Evolutionary conservation across 2,329 filamentous ascomycete genomes (phyloP).

Genomic region (Juglanconis oblonga): DNA sequence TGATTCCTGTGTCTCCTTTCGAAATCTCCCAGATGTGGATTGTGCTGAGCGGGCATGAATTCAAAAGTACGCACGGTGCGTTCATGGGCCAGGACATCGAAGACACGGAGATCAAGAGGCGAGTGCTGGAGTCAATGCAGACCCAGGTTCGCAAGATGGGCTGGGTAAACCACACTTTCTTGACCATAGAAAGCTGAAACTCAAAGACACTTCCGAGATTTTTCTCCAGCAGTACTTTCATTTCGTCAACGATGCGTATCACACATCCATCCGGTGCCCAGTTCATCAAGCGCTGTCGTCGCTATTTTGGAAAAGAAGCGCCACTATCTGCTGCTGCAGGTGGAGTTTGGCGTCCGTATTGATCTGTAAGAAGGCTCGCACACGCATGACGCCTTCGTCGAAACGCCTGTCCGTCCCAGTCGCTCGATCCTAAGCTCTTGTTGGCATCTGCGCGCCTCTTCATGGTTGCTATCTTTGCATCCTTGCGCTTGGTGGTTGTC

Average conservation of each 20-base stretch:
- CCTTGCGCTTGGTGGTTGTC: too few species aligned
- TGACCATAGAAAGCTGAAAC: conserved; percentile 21
- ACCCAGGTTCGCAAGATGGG: conserved; percentile 61
- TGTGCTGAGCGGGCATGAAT: conserved; percentile 59
- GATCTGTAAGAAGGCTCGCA: too few species aligned
- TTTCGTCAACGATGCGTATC: too few species aligned
- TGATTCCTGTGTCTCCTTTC: conserved; percentile 66
- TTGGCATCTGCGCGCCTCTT: too few species aligned
- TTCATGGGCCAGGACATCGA: conserved; percentile 64
- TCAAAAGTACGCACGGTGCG: conserved; percentile 64
- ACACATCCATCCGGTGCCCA: too few species aligned
- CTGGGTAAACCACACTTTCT: conserved; percentile 38
- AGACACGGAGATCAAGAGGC: conserved; percentile 53
- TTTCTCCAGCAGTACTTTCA: too few species aligned
- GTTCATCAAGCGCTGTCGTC: not conserved
- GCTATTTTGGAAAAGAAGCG: not conserved
- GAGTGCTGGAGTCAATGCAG: conserved; percentile 73
- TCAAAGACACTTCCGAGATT: not conserved
- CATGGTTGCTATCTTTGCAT: too few species aligned
- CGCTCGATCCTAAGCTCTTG: too few species aligned
- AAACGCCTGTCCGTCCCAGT: too few species aligned
- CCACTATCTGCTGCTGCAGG: too few species aligned
- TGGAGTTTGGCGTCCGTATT: too few species aligned
- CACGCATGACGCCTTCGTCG: too few species aligned
- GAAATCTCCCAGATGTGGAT: conserved; percentile 69